Evolutionary conservation across 2,329 filamentous ascomycete species (phyloP), one percentile per base, ranked within the genome.

Genomic region (Aspergillus clavatus): DNA sequence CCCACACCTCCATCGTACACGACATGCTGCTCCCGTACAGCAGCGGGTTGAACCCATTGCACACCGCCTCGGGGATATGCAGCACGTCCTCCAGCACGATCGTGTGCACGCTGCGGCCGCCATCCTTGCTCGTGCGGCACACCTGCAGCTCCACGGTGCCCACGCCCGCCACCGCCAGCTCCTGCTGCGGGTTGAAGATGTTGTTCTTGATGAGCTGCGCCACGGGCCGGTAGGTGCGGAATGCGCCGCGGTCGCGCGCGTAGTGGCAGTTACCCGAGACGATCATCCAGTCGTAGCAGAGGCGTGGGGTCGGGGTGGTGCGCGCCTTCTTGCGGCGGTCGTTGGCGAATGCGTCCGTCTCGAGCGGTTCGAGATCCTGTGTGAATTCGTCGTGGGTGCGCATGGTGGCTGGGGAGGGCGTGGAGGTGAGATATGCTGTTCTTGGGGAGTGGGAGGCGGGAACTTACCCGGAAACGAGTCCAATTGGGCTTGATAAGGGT

Each of bases 201-300:
- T 59, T 59, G 42, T 50, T 46, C 19, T 49, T 44, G 10, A 59
- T 33, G 3, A 37, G 27, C 2, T 37, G 53, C 24, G 51, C 41
- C 38, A 63, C 55, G 2, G 57, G 45, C 3, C 52, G 53, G 48
- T 67, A 68, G 27, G 52, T 56, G 5, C 53, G 58, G 57, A 68
- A 68, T 7, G 52, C 46, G 28, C 56, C 53, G 27, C 52, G 52
- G 42, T 67, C 61, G 42, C 62, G 56, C 24, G 63, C 65, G 42
- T 67, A 58, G 48, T 67, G 63, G 39, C 54, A 52, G 47, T 65
- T 64, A 8, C 58, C 57, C 18, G 49, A 49, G 8, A 58, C 51
- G 27, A 61, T 43, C 57, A 61, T 56, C 59, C 59, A 16, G 55
- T 60, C 56, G 65, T 68, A 24, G 60, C 52, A 47, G 72, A 72